A percentile compares a stretch with the other conserved stretches of the same genome.
phyloP scores from a whole-genome alignment of 2,329 filamentous ascomycete genomes.

The Byssochlamys sp. region DNA sequence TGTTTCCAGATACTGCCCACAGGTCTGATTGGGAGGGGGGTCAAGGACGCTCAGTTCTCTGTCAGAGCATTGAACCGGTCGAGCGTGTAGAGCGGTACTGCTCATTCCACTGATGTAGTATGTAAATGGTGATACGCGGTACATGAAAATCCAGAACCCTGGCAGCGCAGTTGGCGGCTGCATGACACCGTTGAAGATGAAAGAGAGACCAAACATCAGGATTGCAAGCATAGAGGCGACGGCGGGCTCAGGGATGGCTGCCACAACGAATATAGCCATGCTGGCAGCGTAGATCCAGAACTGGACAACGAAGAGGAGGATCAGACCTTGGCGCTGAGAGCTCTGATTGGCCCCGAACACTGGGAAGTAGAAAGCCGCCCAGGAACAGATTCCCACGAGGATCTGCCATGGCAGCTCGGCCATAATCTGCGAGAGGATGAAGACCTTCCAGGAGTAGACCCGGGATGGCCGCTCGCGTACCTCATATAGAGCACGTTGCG shows the following conservation, averaged over 20 bases:
- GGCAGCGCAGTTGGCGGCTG: conserved; percentile 51
- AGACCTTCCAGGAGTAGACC: conserved; percentile 64
- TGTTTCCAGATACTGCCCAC: conserved; percentile 50
- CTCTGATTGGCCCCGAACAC: conserved; percentile 43
- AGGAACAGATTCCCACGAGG: conserved; percentile 54
- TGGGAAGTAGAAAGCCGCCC: conserved; percentile 59
- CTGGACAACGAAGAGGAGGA: conserved; percentile 55
- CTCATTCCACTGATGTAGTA: conserved; percentile 43
- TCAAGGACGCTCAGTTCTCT: conserved; percentile 25
- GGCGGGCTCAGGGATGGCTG: conserved; percentile 54
- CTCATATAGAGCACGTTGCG: conserved; percentile 51
- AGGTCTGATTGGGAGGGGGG: conserved; percentile 54
- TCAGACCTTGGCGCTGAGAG: conserved; percentile 51
- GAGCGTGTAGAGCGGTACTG: conserved; percentile 23
- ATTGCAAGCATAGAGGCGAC: conserved; percentile 39
- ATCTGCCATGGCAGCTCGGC: conserved; percentile 62
- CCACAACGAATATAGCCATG: conserved; percentile 65
- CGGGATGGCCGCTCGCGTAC: conserved; percentile 55
- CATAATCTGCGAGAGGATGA: conserved; percentile 61
- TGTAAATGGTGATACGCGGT: conserved; percentile 57
- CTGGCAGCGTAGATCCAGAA: conserved; percentile 64
- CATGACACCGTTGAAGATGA: conserved; percentile 42
- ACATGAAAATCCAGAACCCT: conserved; percentile 71
- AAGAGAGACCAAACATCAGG: neutral
- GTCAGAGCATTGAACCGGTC: conserved; percentile 21